Evolutionary conservation across 2,329 filamentous ascomycete species (phyloP).

Genomic region (Metarhizium rileyi): DNA sequence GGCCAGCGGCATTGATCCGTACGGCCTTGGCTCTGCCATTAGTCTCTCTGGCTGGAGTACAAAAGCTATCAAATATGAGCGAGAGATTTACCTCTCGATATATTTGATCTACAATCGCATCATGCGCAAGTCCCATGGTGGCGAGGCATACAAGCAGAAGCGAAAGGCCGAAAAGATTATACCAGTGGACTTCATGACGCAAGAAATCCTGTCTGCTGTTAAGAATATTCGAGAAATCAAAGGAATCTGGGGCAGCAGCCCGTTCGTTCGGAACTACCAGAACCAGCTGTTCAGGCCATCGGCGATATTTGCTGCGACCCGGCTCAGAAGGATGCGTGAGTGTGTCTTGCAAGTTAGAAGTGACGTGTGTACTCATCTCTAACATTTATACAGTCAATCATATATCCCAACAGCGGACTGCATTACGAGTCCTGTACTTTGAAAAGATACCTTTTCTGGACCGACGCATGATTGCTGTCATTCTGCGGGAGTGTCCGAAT

Average conservation of each 20-base stretch:
- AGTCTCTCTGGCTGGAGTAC: constrained; percentile 7
- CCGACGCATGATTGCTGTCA: constrained; percentile 23
- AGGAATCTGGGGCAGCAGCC: constrained; percentile 9
- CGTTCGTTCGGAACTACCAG: constrained; percentile 7
- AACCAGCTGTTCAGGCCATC: constrained; percentile 7
- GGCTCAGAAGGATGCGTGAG: constrained; percentile 16
- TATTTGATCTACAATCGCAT: constrained; percentile 4
- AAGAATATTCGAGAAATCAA: constrained; percentile 2
- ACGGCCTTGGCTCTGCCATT: background rate
- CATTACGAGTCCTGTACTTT: constrained; percentile 19
- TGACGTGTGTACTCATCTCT: background rate
- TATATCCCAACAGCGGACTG: constrained; percentile 10
- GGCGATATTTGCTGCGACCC: constrained; percentile 7
- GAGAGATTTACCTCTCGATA: constrained; percentile 9
- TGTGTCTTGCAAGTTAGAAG: background rate
- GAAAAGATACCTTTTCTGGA: constrained; percentile 22
- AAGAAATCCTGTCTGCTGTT: constrained; percentile 2
- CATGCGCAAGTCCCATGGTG: background rate
- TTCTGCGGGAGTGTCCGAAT: constrained; percentile 21
- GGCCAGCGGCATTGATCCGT: constrained; percentile 5
- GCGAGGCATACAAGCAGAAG: background rate
- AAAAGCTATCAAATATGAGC: constrained; percentile 9
- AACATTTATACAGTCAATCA: constrained; percentile 13
- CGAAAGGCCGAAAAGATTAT: background rate
- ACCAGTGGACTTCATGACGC: constrained; percentile 2